Conservation (phyloP, 164 flowering plant species). For the Chimonanthus praecox region DNA sequence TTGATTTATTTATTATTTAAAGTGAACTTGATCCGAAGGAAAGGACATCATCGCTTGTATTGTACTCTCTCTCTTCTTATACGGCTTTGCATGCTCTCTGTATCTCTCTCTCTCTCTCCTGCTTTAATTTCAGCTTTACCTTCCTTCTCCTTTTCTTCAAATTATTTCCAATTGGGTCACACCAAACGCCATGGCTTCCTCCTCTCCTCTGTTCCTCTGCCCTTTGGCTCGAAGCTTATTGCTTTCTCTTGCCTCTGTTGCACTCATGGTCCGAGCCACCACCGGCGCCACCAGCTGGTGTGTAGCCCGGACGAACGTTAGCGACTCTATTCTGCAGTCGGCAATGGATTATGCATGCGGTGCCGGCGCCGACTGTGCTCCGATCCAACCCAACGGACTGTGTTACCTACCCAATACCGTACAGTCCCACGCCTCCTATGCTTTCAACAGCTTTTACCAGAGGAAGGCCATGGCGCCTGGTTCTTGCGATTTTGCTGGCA, state of each 20-base stretch:
- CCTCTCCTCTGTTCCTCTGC: not conserved
- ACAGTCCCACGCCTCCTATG: constrained; percentile 83
- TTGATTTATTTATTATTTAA: too few relatives aligned
- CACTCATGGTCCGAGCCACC: not conserved
- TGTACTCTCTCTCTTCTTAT: constrained; percentile 2
- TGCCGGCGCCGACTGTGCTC: constrained; percentile 68
- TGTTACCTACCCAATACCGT: constrained; percentile 77
- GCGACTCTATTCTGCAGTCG: constrained; percentile 40
- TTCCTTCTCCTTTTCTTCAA: not conserved
- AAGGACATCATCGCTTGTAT: not conserved
- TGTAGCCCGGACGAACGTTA: constrained; percentile 61
- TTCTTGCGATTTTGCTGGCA: constrained; percentile 64
- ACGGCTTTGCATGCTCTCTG: too few relatives aligned
- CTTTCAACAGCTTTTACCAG: constrained; percentile 75
- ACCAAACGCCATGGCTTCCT: not conserved
- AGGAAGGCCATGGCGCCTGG: constrained; percentile 51
- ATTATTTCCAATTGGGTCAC: not conserved
- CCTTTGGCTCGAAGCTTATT: not conserved
- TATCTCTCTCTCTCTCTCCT: constrained; percentile 13
- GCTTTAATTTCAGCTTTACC: constrained; percentile 3
- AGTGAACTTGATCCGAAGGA: too few relatives aligned
- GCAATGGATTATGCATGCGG: constrained; percentile 75
- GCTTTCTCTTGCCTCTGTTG: not conserved
- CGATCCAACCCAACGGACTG: constrained; percentile 47
- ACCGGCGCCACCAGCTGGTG: constrained; percentile 42